These are phyloP conservation scores for Dendrobium officinale DNA, from an alignment of 106 monocot genomes.

Conservation along the genomic window DNA sequence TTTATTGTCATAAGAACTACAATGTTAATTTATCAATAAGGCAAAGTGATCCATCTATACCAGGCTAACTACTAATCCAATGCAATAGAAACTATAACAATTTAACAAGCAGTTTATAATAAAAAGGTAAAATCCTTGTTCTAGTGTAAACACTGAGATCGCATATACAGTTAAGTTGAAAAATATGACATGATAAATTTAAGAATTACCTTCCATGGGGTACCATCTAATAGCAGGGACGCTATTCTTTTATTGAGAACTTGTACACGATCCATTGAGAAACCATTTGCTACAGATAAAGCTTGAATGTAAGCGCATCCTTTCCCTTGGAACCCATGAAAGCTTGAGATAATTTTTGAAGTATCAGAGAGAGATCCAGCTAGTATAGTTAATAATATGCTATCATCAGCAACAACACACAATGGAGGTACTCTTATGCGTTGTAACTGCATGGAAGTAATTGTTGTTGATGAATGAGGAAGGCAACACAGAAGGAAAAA, in stretches of 20 bases:
- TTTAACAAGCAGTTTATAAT: too few species aligned
- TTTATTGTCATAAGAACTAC: too few species aligned
- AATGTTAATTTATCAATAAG: too few species aligned
- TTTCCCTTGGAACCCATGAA: constrained; percentile 60
- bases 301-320: constrained; percentile 47
- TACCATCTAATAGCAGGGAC: constrained; percentile 34
- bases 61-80: too few species aligned
- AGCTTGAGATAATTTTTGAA: constrained; percentile 42
- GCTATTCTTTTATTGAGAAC: constrained; percentile 59
- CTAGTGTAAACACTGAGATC: neutral
- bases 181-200: neutral
- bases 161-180: neutral
- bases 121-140: too few species aligned
- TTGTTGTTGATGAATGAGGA: neutral
- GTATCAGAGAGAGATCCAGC: constrained; percentile 42
- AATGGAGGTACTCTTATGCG: constrained; percentile 37
- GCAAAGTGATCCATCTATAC: too few species aligned
- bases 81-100: too few species aligned
- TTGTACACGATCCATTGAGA: constrained; percentile 45
- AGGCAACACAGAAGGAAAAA: neutral
- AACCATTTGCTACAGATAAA: constrained; percentile 58
- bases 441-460: constrained; percentile 40
- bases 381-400: constrained; percentile 60
- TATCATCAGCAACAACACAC: constrained; percentile 89
- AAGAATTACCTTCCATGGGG: constrained; percentile 53